These are phyloP conservation scores for Scalesia atractyloides DNA, from an alignment of 129 eudicot species.

Conservation along the genomic window DNA sequence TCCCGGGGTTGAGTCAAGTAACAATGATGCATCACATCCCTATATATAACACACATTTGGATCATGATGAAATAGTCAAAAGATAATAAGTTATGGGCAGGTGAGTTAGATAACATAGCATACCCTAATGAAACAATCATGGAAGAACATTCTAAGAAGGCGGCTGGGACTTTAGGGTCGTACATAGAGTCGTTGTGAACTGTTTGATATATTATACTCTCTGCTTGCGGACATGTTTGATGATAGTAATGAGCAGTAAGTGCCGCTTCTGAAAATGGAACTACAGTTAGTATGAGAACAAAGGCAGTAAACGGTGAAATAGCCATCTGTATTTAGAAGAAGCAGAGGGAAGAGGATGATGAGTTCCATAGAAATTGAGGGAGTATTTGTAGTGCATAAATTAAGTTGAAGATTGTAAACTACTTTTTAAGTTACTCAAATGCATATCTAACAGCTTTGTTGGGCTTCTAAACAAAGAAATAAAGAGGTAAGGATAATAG, in stretches of 20 bases:
- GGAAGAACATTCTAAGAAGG: slow-evolving; percentile 82
- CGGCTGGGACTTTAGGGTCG: slow-evolving; percentile 88
- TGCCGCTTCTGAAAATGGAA: slow-evolving; percentile 39
- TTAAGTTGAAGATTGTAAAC: slow-evolving; percentile 25
- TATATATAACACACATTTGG: slow-evolving; percentile 16
- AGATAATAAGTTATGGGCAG: background rate
- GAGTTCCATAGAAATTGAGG: slow-evolving; percentile 23
- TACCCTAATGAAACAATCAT: slow-evolving; percentile 85
- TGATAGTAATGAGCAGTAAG: slow-evolving; percentile 61
- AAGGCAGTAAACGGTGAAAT: slow-evolving; percentile 24
- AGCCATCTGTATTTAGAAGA: background rate
- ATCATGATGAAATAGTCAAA: background rate
- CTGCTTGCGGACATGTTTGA: slow-evolving; percentile 82
- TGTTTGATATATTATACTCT: slow-evolving; percentile 50
- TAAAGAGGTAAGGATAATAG: background rate
- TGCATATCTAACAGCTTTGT: slow-evolving; percentile 26
- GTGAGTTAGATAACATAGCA: too few species aligned
- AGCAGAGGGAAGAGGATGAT: slow-evolving; percentile 32
- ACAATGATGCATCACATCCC: slow-evolving; percentile 86
- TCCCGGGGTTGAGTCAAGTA: slow-evolving; percentile 62
- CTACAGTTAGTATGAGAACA: slow-evolving; percentile 26
- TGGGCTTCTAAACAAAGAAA: slow-evolving; percentile 70
- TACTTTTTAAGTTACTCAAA: slow-evolving; percentile 64
- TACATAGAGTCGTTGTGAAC: slow-evolving; percentile 56
- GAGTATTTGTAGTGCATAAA: slow-evolving; percentile 48